phyloP scores from a whole-genome alignment of 345 rosid genomes.

The Gossypium ekmanianum region DNA sequence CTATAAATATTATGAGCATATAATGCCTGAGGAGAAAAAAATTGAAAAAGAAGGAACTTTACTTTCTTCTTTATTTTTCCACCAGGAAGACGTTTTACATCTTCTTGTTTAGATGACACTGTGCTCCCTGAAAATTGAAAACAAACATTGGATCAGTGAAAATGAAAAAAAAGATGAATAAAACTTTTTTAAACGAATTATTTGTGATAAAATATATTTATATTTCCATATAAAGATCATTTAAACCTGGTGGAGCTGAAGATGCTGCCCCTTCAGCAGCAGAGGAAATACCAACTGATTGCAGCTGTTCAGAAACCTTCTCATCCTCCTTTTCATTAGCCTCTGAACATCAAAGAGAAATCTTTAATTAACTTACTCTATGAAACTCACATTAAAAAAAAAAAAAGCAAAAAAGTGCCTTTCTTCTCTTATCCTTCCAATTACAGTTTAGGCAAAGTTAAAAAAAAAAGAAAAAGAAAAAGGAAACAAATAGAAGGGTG shows the following conservation, averaged over 20 bases:
- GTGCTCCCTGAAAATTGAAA: conserved; percentile 30
- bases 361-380: no score
- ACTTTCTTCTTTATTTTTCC: conserved; percentile 96
- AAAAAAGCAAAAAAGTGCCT: background rate
- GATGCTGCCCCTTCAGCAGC: conserved; percentile 46
- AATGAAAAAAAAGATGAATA: background rate
- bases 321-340: conserved; percentile 59
- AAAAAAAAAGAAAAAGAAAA: no score
- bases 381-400: background rate
- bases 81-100: conserved; percentile 90
- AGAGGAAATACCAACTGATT: conserved; percentile 62
- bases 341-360: conserved; percentile 31
- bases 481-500: background rate
- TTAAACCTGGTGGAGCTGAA: conserved; percentile 8
- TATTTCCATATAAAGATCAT: background rate
- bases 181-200: background rate
- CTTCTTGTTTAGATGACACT: conserved; percentile 56
- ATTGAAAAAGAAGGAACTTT: conserved; percentile 11
- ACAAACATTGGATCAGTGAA: background rate
- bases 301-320: conserved; percentile 64
- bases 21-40: background rate
- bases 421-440: no score
- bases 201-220: background rate
- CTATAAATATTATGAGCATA: background rate
- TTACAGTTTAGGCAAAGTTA: no score